Base-by-base conservation (phyloP, 441 rosid species). In the Adansonia grandidieri region DNA sequence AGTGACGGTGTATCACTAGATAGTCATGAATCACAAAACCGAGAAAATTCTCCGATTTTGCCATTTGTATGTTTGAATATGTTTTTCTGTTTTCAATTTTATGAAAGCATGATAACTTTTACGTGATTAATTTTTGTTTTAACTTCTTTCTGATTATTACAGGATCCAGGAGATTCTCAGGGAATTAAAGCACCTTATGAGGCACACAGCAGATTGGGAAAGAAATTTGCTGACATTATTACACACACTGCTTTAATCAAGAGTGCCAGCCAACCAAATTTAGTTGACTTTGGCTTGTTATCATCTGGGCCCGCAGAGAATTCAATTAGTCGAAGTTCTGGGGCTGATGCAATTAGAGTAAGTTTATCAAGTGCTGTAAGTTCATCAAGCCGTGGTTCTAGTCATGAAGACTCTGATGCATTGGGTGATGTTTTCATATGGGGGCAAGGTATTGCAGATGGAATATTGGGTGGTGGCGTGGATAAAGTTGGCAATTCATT, bases 361-460 rank as follows among this genome's bases (percentile, higher is more conserved):
- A 90, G 96, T 84, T 80, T 91, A 84, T 93, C 97, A 7, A 91
- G 93, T 78, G 93, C 87, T 75, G 83, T 93, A 44, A 93, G 97
- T 75, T 87, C 91, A 45, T 91, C 94, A 56, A 93, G 93, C 86
- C 97, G 87, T 15, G 93, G 93, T 68, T 91, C 96, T 22, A 85
- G 9, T 80, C 91, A 80, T 56, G 95, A 91, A 67, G 95, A 90
- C 71, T 87, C 85, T 64, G 95, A 93, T 87, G 90, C 96, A 70
- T 64, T 93, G 19, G 91, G 94, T 73, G 97, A 93, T 85, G 91
- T 91, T 80, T 93, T 88, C 79, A 66, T 90, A 3, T 93, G 96
- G 97, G 97, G 97, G 79, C 92, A 91, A 88, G 90, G 92, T 80
- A 70, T 81, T 45, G 86, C 86, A 32, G 90, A 84, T 54, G 93